Evolutionary conservation across 768 basidiomycete species (phyloP), one percentile per base, ranked within the genome.

Genomic region (Boletus pseudopeckii): DNA sequence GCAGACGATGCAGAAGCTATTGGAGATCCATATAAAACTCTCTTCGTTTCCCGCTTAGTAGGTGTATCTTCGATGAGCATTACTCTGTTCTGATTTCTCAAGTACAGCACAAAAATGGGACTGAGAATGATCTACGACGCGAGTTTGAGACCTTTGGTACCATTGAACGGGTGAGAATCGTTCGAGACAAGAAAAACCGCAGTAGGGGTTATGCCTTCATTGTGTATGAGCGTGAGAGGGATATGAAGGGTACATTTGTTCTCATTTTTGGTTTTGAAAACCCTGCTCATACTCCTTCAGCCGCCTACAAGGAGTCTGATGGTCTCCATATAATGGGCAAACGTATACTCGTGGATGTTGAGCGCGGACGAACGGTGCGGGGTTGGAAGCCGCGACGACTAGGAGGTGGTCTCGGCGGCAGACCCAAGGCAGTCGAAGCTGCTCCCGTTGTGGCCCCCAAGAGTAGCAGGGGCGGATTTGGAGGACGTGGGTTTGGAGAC

Each of bases 261-360:
- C 47, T 47, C 44, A 48, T 53, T 41, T 28, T 52, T 53, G 20
- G 37, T 61, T 57, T 51, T 54, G 53, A 34, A 28, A 20, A 15
- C 45, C 47, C 42, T 60, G 60, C 53, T 64, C 46, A 65, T 43
- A 50, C 59, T 52, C 52, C 39, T 43, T 54, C 59, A 90, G 88
- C 88, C 59, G 97, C 96, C 14, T 99, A 98, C 81, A 98, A 98
- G 74, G 97, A 98, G 70, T 98, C 95, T 18, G 96, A 98, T 64
- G 92, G 94, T 22, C 80, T 99, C 41, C 90, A 93, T 57, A 92
- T 99, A 60, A 90, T 94, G 80, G 92, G 92, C 65, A 97, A 97
- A 71, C 83, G 90, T 63, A 95, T 98, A 60, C 79, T 98, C 34
- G 96, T 99, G 48, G 97, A 99, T 67, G 97, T 99, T 57, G 97